A percentile compares a stretch with the other conserved stretches of the same genome.
Evolutionary conservation across 306 rosid species (phyloP).

Genomic region (Cicer yamashitae): DNA sequence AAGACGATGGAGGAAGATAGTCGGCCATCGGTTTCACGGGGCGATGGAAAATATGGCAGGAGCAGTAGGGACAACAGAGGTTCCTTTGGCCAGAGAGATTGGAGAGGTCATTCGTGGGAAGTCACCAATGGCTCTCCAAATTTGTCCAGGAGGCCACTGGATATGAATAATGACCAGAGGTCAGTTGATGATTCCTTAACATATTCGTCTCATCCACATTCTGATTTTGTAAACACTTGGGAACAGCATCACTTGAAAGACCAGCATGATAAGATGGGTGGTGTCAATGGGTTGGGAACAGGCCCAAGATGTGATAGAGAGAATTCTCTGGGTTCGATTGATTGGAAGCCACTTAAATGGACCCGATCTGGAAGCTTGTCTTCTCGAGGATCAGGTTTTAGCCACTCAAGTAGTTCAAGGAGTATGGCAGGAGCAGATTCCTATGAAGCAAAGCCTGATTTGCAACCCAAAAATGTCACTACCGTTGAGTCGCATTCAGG

Average conservation of each 20-base stretch:
- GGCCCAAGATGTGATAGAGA: slow-evolving; percentile 73
- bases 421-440: slow-evolving; percentile 72
- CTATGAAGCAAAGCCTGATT: slow-evolving; percentile 62
- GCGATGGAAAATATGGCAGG: slow-evolving; percentile 81
- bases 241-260: slow-evolving; percentile 74
- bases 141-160: slow-evolving; percentile 59
- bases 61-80: slow-evolving; percentile 74
- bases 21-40: slow-evolving; percentile 65
- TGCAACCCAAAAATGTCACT: slow-evolving; percentile 60
- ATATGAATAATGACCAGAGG: slow-evolving; percentile 63
- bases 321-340: slow-evolving; percentile 60
- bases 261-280: slow-evolving; percentile 72
- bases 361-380: slow-evolving; percentile 87
- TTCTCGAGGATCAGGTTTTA: slow-evolving; percentile 87
- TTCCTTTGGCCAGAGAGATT: slow-evolving; percentile 69
- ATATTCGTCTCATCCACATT: slow-evolving; percentile 59
- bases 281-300: slow-evolving; percentile 61
- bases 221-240: slow-evolving; percentile 70
- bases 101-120: slow-evolving; percentile 78
- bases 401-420: slow-evolving; percentile 77
- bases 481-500: slow-evolving; percentile 69
- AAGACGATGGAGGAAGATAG: slow-evolving; percentile 76
- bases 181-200: slow-evolving; percentile 62
- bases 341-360: slow-evolving; percentile 98
- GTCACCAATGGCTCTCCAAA: slow-evolving; percentile 56